phyloP scores from a whole-genome alignment of 192 early-diverging fungal genomes.

The Coemansia sp. region DNA sequence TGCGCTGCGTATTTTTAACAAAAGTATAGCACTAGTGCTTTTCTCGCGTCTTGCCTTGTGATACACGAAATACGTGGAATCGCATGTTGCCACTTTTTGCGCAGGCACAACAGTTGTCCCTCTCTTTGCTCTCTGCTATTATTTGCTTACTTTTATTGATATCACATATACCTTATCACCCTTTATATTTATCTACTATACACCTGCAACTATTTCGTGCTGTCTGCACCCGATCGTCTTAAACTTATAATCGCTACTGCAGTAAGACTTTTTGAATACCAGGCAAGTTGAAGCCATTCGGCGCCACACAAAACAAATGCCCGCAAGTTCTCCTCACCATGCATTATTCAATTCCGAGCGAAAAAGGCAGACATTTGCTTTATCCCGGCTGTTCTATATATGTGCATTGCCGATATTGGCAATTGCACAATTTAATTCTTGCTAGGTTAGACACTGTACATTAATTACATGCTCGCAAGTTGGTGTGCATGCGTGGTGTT shows the following conservation, averaged over 20 bases:
- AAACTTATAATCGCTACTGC: background rate
- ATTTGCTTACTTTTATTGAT: background rate
- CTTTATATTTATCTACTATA: background rate
- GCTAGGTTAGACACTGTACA: background rate
- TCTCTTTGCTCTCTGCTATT: background rate
- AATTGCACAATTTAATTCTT: background rate
- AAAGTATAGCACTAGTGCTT: background rate
- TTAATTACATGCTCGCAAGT: background rate
- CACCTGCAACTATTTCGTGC: background rate
- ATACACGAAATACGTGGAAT: background rate
- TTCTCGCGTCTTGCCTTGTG: background rate
- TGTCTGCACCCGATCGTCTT: background rate
- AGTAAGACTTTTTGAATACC: background rate
- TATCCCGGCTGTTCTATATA: conserved; percentile 3
- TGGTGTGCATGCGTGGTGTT: conserved; percentile 9
- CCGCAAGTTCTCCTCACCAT: conserved; percentile 1
- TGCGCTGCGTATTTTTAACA: conserved; percentile 4
- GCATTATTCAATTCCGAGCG: conserved; percentile 9
- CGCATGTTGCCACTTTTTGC: background rate
- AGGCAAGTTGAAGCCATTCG: conserved; percentile 11
- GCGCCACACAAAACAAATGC: conserved; percentile 13
- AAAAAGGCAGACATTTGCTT: background rate
- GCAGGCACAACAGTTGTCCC: background rate
- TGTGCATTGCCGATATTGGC: conserved; percentile 13
- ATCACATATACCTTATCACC: background rate